Base-by-base conservation (phyloP, 2,329 filamentous ascomycete species). In the Fusarium irregulare region DNA sequence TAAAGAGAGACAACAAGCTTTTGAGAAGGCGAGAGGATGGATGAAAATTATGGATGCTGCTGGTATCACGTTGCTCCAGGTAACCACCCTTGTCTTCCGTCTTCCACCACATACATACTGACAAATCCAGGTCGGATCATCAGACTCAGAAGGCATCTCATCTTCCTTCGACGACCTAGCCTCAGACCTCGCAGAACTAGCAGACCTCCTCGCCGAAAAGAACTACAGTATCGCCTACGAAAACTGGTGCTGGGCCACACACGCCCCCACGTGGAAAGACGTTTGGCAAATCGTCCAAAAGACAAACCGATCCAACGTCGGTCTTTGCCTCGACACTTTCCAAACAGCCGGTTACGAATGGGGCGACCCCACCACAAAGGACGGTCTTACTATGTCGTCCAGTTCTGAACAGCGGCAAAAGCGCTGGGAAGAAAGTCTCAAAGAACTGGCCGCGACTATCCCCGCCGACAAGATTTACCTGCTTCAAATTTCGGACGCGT, bases 161-260 rank as follows among this genome's bases (percentile, higher is more conserved):
- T 80, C 78, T 0, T 82, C 86, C 8, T 79, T 83, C 8, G 80
- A 82, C 2, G 80, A 83, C 11, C 83, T 92, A 21, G 86, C 91
- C 0, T 74, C 78, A 0, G 91, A 94, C 71, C 83, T 94, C 0
- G 83, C 84, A 2, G 84, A 89, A 60, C 81, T 94, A 9, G 89
- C 88, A 4, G 89, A 92, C 57, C 79, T 91, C 54, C 83, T 92
- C 2, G 85, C 85, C 0, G 76, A 83, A 23, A 84, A 87, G 48
- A 83, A 84, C 0, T 87, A 89, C 76, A 84, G 86, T 9, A 80
- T 94, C 20, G 91, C 91, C 0, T 94, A 94, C 71, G 92, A 94
- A 79, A 93, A 94, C 75, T 94, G 91, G 91, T 93, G 91, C 79
- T 94, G 92, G 92, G 89, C 89, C 0, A 92, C 91, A 0, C 86